phyloP scores from a whole-genome alignment of 2,329 filamentous ascomycete species.

The Tolypocladium nubicola region DNA sequence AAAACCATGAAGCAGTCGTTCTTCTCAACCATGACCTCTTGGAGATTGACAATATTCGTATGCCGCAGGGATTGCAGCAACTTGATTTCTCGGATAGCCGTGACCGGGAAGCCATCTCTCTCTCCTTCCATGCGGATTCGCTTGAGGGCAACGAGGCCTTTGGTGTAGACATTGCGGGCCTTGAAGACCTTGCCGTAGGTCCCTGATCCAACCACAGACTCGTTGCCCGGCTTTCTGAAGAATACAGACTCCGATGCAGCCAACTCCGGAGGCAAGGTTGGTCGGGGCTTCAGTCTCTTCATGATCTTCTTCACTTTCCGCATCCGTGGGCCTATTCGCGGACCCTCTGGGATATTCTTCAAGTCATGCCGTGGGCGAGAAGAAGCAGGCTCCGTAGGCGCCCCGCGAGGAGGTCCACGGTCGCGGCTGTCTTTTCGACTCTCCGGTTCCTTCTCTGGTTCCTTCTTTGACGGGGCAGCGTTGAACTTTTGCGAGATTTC shows the following conservation, averaged over 20 bases:
- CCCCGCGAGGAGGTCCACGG: conserved; percentile 37
- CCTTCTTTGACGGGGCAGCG: conserved; percentile 42
- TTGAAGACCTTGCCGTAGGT: conserved; percentile 97
- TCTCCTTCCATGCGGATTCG: conserved; percentile 91
- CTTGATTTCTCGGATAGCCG: conserved; percentile 84
- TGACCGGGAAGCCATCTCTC: conserved; percentile 82
- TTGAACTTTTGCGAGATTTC: conserved; percentile 62
- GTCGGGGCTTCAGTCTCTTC: conserved; percentile 60
- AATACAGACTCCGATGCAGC: conserved; percentile 80
- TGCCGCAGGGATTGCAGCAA: conserved; percentile 79
- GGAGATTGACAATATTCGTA: conserved; percentile 69
- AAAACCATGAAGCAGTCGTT: conserved; percentile 99
- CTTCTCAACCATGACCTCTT: conserved; percentile 95
- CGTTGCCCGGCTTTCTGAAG: conserved; percentile 91
- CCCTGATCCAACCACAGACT: conserved; percentile 89
- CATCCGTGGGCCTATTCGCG: conserved; percentile 35
- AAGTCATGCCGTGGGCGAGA: conserved; percentile 28
- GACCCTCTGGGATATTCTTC: conserved; percentile 20
- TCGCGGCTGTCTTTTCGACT: conserved; percentile 17
- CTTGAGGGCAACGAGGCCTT: conserved; percentile 73
- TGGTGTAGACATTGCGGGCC: conserved; percentile 84
- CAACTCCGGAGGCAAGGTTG: conserved; percentile 60
- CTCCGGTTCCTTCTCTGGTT: conserved; percentile 18
- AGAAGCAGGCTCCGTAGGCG: conserved; percentile 44
- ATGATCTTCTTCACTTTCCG: conserved; percentile 57